Evolutionary conservation across 2,329 filamentous ascomycete species (phyloP).

Genomic region (Penicillium sp.): DNA sequence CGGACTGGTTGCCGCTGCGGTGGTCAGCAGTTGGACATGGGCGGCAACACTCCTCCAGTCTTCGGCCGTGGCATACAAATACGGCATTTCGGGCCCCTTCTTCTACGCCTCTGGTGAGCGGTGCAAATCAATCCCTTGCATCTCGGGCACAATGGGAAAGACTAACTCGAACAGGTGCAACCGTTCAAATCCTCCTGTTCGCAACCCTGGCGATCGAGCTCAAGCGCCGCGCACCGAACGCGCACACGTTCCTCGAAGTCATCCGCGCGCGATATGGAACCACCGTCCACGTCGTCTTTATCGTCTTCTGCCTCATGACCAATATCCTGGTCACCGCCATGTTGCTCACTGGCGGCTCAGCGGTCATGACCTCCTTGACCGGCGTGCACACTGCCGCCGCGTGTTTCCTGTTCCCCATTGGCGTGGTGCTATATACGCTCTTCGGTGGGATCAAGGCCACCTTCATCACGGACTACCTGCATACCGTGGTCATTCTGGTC

Average conservation of each 20-base stretch:
- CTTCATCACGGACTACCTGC: constrained; percentile 80
- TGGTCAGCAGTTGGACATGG: constrained; percentile 95
- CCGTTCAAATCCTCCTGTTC: constrained; percentile 83
- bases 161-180: constrained; percentile 55
- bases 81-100: constrained; percentile 66
- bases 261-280: constrained; percentile 76
- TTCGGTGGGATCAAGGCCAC: constrained; percentile 79
- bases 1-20: constrained; percentile 79
- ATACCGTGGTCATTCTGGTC: constrained; percentile 70
- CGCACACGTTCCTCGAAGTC: constrained; percentile 79
- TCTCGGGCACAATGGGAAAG: neutral
- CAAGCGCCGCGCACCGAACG: constrained; percentile 82
- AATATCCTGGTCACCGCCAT: constrained; percentile 86
- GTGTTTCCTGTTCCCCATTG: constrained; percentile 77
- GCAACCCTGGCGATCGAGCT: constrained; percentile 87
- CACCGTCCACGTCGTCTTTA: constrained; percentile 71
- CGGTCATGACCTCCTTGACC: constrained; percentile 68
- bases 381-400: constrained; percentile 76
- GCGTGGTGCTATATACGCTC: constrained; percentile 76
- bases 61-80: constrained; percentile 77
- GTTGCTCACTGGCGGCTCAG: constrained; percentile 79
- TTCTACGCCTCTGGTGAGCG: constrained; percentile 62
- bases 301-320: constrained; percentile 76
- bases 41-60: constrained; percentile 78
- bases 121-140: neutral